A percentile compares a stretch with the other conserved stretches of the same genome.
Evolutionary conservation across 2,329 filamentous ascomycete genomes (phyloP).

Genomic region (Colletotrichum eremochloae): DNA sequence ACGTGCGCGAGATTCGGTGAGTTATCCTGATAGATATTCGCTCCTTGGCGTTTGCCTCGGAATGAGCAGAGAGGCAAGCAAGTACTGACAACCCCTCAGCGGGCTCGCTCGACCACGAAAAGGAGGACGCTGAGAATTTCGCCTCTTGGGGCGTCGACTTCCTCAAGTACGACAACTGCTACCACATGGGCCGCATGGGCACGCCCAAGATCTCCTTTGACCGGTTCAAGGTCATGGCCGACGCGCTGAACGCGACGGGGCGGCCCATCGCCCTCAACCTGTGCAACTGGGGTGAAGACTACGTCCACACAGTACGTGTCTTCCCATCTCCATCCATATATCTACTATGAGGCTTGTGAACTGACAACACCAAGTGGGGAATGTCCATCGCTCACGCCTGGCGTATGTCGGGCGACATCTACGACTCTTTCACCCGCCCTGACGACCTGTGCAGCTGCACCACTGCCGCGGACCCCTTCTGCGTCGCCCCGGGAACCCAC

Average conservation of each 20-base stretch:
- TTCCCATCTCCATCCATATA: background rate
- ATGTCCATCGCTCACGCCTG: conserved; percentile 50
- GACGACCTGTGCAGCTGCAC: conserved; percentile 51
- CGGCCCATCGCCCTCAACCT: conserved; percentile 51
- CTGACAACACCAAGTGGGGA: conserved; percentile 46
- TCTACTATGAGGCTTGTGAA: background rate
- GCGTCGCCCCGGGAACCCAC: conserved; percentile 45
- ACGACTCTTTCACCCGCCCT: conserved; percentile 50
- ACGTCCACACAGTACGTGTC: conserved; percentile 40
- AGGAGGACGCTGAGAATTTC: conserved; percentile 65
- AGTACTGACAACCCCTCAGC: conserved; percentile 41
- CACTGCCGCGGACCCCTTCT: conserved; percentile 46
- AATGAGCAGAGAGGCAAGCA: background rate
- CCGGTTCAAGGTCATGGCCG: conserved; percentile 50
- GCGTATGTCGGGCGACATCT: conserved; percentile 52
- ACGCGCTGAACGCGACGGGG: conserved; percentile 51
- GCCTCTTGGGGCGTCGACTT: conserved; percentile 67
- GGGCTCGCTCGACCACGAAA: conserved; percentile 65
- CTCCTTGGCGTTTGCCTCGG: background rate
- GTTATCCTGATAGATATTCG: background rate
- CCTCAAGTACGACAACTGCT: conserved; percentile 67
- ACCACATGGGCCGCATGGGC: conserved; percentile 48
- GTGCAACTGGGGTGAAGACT: conserved; percentile 53
- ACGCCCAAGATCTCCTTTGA: conserved; percentile 47
- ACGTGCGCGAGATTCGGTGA: conserved; percentile 62